Percentiles rank a stretch among this genome's conserved stretches.
Evolutionary conservation across 1,284 basidiomycete species (phyloP).

Genomic region (Sporisorium sorghi): DNA sequence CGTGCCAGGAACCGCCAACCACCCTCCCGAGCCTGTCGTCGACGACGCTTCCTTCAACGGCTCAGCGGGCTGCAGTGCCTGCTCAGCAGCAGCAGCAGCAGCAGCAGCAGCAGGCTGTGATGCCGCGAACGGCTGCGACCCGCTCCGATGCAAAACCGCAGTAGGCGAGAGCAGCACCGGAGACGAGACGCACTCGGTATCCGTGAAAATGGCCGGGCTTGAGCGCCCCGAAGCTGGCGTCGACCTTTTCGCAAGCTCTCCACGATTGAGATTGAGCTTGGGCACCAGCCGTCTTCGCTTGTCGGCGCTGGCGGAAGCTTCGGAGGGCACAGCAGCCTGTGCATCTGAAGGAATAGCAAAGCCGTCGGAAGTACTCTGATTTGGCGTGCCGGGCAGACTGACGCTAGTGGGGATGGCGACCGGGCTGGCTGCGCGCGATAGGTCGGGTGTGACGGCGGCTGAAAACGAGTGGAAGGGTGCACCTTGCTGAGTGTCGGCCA

Average conservation of each 20-base stretch:
- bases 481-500: constrained; percentile 16
- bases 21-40: constrained; percentile 14
- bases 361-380: constrained; percentile 37
- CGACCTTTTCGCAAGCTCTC: constrained; percentile 29
- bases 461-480: constrained; percentile 27
- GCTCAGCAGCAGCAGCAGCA: too few species aligned
- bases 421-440: constrained; percentile 47
- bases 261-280: constrained; percentile 36
- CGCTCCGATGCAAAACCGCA: constrained; percentile 9
- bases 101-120: not conserved
- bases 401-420: constrained; percentile 31
- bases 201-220: constrained; percentile 30
- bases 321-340: not conserved
- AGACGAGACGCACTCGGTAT: constrained; percentile 27
- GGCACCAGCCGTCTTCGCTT: constrained; percentile 31
- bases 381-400: constrained; percentile 44
- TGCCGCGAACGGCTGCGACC: constrained; percentile 2
- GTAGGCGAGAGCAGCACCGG: constrained; percentile 40
- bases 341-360: constrained; percentile 14
- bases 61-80: not conserved
- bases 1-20: constrained; percentile 31
- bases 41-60: constrained; percentile 4
- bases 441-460: constrained; percentile 41
- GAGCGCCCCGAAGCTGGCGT: constrained; percentile 21
- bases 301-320: constrained; percentile 10